phyloP scores from a whole-genome alignment of 169 alveolate species.

The Cryptosporidium baileyi region DNA sequence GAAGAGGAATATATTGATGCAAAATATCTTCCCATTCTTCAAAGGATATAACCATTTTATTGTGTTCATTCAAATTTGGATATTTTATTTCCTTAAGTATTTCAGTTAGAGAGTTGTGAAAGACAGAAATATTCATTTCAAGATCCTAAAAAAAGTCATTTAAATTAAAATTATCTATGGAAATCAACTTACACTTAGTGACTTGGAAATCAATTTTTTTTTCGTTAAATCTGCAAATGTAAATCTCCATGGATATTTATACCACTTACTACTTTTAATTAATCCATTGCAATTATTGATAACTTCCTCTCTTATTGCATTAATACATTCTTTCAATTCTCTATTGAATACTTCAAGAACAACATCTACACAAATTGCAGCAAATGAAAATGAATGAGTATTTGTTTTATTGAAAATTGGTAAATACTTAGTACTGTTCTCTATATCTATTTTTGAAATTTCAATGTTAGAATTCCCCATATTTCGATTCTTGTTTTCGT shows the following conservation, averaged over 20 bases:
- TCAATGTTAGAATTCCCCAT: neutral
- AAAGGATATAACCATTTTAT: constrained; percentile 1
- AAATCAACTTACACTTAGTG: constrained; percentile 40
- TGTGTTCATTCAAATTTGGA: neutral
- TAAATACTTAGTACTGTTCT: neutral
- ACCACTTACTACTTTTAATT: constrained; percentile 55
- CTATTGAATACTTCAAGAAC: constrained; percentile 2
- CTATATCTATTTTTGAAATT: neutral
- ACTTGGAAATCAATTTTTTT: constrained; percentile 15
- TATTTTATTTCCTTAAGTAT: constrained; percentile 17
- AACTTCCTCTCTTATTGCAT: constrained; percentile 1
- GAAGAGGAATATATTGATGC: constrained; percentile 7
- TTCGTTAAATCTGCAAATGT: constrained; percentile 45
- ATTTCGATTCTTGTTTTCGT: too few species aligned
- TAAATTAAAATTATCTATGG: neutral
- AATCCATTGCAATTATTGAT: neutral
- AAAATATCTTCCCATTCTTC: constrained; percentile 59
- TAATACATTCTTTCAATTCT: neutral
- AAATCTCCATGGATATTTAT: constrained; percentile 62
- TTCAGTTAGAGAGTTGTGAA: constrained; percentile 5
- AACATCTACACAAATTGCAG: constrained; percentile 33
- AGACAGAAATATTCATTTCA: constrained; percentile 21
- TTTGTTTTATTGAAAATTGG: constrained; percentile 10
- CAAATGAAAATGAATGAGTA: constrained; percentile 6
- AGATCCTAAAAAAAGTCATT: neutral